phyloP scores from a whole-genome alignment of 805 yeast species.

The Myxozyma nipponensis region DNA sequence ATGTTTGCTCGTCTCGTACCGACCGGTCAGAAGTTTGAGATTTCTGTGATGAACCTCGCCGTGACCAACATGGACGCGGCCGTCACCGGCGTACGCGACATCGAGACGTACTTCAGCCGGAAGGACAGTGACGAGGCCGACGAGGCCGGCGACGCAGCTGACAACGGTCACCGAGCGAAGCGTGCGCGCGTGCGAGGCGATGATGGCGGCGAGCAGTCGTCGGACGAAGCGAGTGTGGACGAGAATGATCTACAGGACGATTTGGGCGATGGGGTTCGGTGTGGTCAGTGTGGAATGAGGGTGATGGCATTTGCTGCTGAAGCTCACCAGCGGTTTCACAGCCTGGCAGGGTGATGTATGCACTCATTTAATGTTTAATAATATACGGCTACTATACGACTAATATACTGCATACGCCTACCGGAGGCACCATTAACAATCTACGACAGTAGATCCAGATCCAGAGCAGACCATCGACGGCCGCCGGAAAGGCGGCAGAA shows the following conservation, averaged over 20 bases:
- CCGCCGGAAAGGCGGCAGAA: too few species aligned
- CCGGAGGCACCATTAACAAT: too few species aligned
- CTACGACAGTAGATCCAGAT: too few species aligned
- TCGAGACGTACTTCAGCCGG: conserved; percentile 1
- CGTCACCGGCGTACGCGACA: background rate
- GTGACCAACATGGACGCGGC: conserved; percentile 4
- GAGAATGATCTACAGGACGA: background rate
- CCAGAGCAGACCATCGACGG: too few species aligned
- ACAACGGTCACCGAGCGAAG: background rate
- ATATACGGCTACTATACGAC: too few species aligned
- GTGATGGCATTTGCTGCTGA: conserved; percentile 8
- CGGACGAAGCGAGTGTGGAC: background rate
- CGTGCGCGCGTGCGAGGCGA: too few species aligned
- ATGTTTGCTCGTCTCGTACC: conserved; percentile 2
- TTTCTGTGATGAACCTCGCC: conserved; percentile 8
- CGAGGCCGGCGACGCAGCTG: background rate
- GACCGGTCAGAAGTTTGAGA: background rate
- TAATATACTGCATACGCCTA: too few species aligned
- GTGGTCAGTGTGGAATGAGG: conserved; percentile 4
- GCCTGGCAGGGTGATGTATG: conserved; percentile 1
- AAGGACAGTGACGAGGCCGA: background rate
- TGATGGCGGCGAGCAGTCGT: too few species aligned
- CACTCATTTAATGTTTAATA: too few species aligned
- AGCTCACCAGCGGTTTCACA: conserved; percentile 12
- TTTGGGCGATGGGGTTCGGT: background rate